These are phyloP conservation scores for Urochloa ruziziensis DNA, from an alignment of 176 grass and related monocot genomes.

Conservation along the genomic window DNA sequence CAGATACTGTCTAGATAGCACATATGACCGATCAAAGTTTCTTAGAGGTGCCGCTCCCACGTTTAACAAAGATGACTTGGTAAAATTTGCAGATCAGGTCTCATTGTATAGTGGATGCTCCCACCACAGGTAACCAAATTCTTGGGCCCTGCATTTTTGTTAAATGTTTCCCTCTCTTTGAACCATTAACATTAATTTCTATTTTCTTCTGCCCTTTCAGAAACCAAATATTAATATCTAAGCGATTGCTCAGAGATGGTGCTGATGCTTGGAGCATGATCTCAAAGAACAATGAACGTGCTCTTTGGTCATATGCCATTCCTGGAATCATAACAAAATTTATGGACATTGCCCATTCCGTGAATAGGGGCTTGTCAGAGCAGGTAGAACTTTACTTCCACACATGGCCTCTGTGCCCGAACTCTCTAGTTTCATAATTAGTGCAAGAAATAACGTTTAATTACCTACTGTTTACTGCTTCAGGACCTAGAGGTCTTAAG, in stretches of 20 bases:
- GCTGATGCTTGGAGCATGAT: conserved; percentile 71
- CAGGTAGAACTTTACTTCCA: conserved; percentile 55
- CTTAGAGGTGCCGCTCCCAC: conserved; percentile 56
- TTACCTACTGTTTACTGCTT: conserved; percentile 1
- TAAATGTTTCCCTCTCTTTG: neutral
- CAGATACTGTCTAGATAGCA: conserved; percentile 81
- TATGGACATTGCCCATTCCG: conserved; percentile 52
- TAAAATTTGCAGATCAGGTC: conserved; percentile 66
- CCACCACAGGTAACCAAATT: conserved; percentile 72
- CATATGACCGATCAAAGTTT: conserved; percentile 62
- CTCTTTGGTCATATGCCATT: conserved; percentile 74
- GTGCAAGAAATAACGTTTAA: conserved; percentile 6
- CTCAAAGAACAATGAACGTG: conserved; percentile 66
- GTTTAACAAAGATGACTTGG: conserved; percentile 59
- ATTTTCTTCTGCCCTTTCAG: conserved; percentile 43
- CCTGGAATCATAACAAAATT: conserved; percentile 76
- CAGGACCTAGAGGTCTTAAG: conserved; percentile 85
- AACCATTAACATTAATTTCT: conserved; percentile 19
- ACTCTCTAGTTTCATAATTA: neutral
- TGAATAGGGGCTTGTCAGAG: conserved; percentile 63
- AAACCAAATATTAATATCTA: conserved; percentile 88
- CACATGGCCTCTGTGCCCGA: neutral
- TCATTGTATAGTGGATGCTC: conserved; percentile 86
- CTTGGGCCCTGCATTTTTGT: neutral
- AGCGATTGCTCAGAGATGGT: conserved; percentile 67